These are phyloP conservation scores for Lepidium africanum DNA, from an alignment of 345 rosid genomes.

Conservation along the genomic window DNA sequence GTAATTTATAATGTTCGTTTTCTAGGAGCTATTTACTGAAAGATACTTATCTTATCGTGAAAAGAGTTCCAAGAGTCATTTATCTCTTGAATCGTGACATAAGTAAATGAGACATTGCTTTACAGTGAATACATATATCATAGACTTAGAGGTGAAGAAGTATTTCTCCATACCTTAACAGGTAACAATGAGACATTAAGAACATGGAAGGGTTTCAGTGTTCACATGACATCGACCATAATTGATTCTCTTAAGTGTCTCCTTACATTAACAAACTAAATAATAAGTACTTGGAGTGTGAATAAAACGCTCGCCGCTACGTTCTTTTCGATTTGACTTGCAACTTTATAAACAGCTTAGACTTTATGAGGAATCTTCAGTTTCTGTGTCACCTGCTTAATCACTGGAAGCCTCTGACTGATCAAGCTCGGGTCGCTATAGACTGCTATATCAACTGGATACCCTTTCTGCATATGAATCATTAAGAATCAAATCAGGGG, in stretches of 20 bases:
- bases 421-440: slow-evolving; percentile 80
- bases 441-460: slow-evolving; percentile 68
- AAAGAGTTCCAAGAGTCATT: neutral
- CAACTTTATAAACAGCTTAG: slow-evolving; percentile 5
- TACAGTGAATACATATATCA: neutral
- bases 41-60: neutral
- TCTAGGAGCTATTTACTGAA: neutral
- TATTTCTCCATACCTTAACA: too few species aligned
- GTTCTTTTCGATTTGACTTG: neutral
- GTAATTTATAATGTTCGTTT: neutral
- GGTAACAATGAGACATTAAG: neutral
- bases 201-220: neutral
- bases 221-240: neutral
- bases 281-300: neutral
- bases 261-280: neutral
- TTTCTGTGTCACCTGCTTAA: slow-evolving; percentile 66
- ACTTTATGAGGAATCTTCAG: slow-evolving; percentile 37
- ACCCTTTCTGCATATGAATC: slow-evolving; percentile 66
- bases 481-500: neutral
- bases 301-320: neutral
- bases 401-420: slow-evolving; percentile 78
- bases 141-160: neutral
- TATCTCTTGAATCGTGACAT: neutral
- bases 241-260: neutral
- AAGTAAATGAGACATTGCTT: neutral